Conservation (phyloP, 352 stramenopile genomes). For the Phytophthora vignae region DNA sequence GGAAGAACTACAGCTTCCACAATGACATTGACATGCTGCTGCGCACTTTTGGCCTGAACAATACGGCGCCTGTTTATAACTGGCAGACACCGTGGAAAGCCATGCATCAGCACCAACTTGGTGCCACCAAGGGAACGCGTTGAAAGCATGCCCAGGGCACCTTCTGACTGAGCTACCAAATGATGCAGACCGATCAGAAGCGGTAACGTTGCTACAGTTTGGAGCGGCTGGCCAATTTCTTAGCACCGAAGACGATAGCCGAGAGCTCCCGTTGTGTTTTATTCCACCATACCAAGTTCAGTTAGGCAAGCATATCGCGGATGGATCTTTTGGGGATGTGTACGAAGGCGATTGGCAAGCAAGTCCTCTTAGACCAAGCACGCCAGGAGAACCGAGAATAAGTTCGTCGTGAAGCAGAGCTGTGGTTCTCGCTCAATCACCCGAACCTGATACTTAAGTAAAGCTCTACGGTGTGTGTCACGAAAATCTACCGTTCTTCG, state of each 20-base stretch:
- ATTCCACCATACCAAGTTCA: constrained; percentile 32
- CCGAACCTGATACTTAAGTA: constrained; percentile 31
- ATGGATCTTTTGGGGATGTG: constrained; percentile 30
- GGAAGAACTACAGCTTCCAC: constrained; percentile 30
- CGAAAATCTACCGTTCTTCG: constrained; percentile 36
- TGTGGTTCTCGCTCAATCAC: constrained; percentile 35
- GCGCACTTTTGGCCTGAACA: constrained; percentile 6
- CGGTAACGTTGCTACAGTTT: constrained; percentile 16
- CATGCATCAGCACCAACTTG: not conserved
- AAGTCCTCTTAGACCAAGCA: constrained; percentile 14
- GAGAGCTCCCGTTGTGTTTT: constrained; percentile 20
- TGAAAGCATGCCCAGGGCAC: constrained; percentile 9
- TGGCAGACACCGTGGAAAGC: constrained; percentile 21
- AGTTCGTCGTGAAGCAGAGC: constrained; percentile 27
- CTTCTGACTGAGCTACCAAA: constrained; percentile 16
- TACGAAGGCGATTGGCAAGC: constrained; percentile 29
- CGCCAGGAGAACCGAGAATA: constrained; percentile 14
- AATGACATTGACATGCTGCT: constrained; percentile 28
- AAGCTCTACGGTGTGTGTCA: constrained; percentile 34
- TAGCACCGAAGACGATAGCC: not conserved
- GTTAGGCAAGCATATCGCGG: constrained; percentile 17
- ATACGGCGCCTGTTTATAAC: constrained; percentile 5
- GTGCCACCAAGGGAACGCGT: not conserved
- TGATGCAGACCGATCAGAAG: constrained; percentile 19
- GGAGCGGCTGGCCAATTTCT: not conserved